A percentile compares a stretch with the other conserved stretches of the same genome.
Evolutionary conservation across 371 early-diverging fungal genomes (phyloP).

Genomic region (Circinella minor): DNA sequence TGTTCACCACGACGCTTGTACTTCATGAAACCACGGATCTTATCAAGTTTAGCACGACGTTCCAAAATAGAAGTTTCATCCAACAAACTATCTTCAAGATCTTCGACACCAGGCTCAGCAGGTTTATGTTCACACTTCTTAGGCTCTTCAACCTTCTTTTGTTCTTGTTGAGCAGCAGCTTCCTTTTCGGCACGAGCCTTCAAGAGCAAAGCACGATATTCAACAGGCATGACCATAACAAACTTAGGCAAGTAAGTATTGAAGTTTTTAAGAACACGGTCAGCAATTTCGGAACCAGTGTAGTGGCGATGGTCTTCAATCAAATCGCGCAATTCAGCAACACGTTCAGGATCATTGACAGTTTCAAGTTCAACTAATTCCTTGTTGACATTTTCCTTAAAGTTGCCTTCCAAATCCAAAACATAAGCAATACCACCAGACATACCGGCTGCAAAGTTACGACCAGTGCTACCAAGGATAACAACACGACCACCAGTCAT

Average conservation of each 20-base stretch:
- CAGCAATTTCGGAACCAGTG: conserved; percentile 87
- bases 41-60: conserved; percentile 72
- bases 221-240: conserved; percentile 94
- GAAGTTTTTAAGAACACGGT: conserved; percentile 76
- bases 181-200: conserved; percentile 51
- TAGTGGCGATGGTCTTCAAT: conserved; percentile 81
- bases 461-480: conserved; percentile 83
- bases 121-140: conserved; percentile 13
- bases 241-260: conserved; percentile 75
- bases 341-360: conserved; percentile 78
- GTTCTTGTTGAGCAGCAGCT: conserved; percentile 36
- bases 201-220: conserved; percentile 83
- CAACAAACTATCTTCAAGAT: conserved; percentile 88
- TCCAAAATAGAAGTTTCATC: conserved; percentile 74
- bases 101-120: conserved; percentile 67
- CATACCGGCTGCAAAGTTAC: conserved; percentile 97
- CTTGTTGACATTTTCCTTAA: conserved; percentile 76
- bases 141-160: conserved; percentile 13
- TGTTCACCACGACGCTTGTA: conserved; percentile 87
- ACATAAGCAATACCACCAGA: conserved; percentile 94
- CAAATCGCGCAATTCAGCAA: conserved; percentile 72
- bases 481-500: conserved; percentile 95
- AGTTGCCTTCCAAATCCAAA: conserved; percentile 63
- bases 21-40: conserved; percentile 91
- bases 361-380: conserved; percentile 91